These are phyloP conservation scores for Gossypium davidsonii DNA, from an alignment of 441 rosid species.

Conservation along the genomic window DNA sequence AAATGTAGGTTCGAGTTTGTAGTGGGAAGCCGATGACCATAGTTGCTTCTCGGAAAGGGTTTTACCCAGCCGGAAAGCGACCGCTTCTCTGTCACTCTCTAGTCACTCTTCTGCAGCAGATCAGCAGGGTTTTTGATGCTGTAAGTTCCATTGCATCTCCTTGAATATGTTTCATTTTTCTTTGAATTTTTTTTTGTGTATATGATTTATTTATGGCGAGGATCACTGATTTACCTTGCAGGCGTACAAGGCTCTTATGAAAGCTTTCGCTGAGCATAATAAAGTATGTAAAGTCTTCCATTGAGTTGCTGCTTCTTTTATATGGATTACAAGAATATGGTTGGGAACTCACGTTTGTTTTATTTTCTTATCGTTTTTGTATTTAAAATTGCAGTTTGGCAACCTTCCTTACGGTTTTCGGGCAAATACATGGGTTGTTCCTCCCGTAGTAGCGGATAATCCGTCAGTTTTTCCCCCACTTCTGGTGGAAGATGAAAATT, in stretches of 20 bases:
- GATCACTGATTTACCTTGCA: constrained; percentile 23
- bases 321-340: constrained; percentile 9
- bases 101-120: constrained; percentile 60
- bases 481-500: constrained; percentile 68
- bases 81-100: constrained; percentile 52
- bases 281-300: constrained; percentile 35
- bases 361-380: neutral
- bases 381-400: constrained; percentile 50
- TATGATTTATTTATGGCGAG: neutral
- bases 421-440: constrained; percentile 78
- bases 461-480: constrained; percentile 56
- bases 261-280: constrained; percentile 71
- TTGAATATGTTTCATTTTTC: neutral
- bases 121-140: constrained; percentile 58
- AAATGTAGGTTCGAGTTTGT: constrained; percentile 52
- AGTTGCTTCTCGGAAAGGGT: constrained; percentile 56
- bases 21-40: constrained; percentile 70
- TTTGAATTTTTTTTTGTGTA: neutral
- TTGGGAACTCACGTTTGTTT: neutral
- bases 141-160: constrained; percentile 30
- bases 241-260: constrained; percentile 71
- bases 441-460: constrained; percentile 63
- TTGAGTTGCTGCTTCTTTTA: neutral
- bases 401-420: constrained; percentile 78
- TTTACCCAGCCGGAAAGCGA: constrained; percentile 61